Conservation (phyloP, 2,329 filamentous ascomycete species). For the Alternaria hordeiaustralica region DNA sequence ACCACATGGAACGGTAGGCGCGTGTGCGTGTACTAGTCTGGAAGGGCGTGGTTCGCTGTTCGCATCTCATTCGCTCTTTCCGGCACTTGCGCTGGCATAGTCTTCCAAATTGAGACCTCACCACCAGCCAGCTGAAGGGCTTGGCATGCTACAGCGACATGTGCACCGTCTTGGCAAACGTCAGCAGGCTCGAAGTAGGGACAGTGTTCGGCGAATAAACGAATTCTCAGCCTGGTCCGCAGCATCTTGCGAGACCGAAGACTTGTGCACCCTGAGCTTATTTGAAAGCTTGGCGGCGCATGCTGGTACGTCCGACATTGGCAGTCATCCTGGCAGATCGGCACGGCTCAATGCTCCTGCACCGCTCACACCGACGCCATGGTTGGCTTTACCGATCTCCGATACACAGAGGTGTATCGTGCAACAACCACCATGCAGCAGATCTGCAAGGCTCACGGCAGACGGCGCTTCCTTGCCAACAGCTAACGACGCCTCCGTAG, state of each 20-base stretch:
- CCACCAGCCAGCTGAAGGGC: not conserved
- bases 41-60: not conserved
- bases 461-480: slow-evolving; percentile 1
- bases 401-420: not conserved
- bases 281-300: slow-evolving; percentile 9
- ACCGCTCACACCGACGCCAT: not conserved
- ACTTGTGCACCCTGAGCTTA: slow-evolving; percentile 3
- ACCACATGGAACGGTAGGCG: not conserved
- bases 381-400: not conserved
- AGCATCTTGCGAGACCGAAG: slow-evolving; percentile 4
- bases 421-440: slow-evolving; percentile 1
- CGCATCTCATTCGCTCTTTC: not conserved
- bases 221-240: slow-evolving; percentile 4
- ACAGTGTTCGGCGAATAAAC: not conserved
- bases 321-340: not conserved
- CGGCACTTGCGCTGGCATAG: not conserved
- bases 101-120: not conserved
- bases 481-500: not conserved
- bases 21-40: not conserved
- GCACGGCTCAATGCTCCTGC: not conserved
- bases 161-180: not conserved
- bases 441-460: slow-evolving; percentile 4
- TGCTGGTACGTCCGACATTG: slow-evolving; percentile 2
- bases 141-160: not conserved
- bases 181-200: not conserved